These are phyloP conservation scores for Eucalyptus caleyi DNA, from an alignment of 345 rosid genomes.

Conservation along the genomic window DNA sequence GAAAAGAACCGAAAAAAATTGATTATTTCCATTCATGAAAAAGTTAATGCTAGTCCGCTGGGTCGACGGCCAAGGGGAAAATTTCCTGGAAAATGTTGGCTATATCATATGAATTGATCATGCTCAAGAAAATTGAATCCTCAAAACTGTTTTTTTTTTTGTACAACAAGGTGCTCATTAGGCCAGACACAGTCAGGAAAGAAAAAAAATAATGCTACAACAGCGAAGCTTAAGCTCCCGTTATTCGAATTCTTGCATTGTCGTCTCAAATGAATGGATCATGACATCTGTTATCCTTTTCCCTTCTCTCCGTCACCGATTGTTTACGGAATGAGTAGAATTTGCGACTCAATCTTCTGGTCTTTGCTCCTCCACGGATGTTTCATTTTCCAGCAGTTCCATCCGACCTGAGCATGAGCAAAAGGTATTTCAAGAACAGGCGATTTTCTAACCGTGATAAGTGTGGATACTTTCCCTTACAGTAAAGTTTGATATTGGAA, in stretches of 20 bases:
- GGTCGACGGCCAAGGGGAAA: neutral
- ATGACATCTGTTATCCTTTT: neutral
- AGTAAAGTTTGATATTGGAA: neutral
- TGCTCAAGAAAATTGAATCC: neutral
- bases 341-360: constrained; percentile 17
- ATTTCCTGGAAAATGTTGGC: neutral
- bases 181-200: neutral
- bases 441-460: neutral
- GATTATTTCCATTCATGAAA: neutral
- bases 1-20: neutral
- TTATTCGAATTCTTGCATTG: neutral
- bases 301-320: neutral
- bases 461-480: neutral
- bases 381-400: constrained; percentile 47
- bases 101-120: neutral
- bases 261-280: neutral
- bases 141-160: neutral
- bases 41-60: neutral
- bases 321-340: neutral
- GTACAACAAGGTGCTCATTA: neutral
- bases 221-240: neutral
- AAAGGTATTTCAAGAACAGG: neutral
- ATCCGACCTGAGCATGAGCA: constrained; percentile 39
- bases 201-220: neutral
- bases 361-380: constrained; percentile 36